A percentile compares a stretch with the other conserved stretches of the same genome.
Evolutionary conservation across 2,329 filamentous ascomycete genomes (phyloP).

Genomic region (Fusarium buxicola): DNA sequence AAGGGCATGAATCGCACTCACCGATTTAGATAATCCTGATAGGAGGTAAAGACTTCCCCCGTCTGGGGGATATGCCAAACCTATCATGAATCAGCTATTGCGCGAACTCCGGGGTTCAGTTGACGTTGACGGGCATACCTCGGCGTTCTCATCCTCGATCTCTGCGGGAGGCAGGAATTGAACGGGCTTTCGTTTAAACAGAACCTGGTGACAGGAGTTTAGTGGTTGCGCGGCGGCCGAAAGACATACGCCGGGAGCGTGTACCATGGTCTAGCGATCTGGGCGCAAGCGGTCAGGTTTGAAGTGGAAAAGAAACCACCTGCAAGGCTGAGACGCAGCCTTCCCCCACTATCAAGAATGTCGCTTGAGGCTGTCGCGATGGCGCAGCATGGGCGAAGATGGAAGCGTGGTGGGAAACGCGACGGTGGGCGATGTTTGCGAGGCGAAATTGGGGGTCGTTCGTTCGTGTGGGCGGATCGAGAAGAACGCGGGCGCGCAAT

Average conservation of each 20-base stretch:
- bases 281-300: constrained; percentile 32
- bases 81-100: constrained; percentile 59
- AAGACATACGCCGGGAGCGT: constrained; percentile 1
- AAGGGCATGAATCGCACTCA: constrained; percentile 57
- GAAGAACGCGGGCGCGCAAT: constrained; percentile 39
- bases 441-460: constrained; percentile 28
- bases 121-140: constrained; percentile 67
- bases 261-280: constrained; percentile 41
- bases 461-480: constrained; percentile 30
- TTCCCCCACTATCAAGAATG: constrained; percentile 46
- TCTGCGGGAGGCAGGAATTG: constrained; percentile 78
- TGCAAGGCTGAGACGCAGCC: constrained; percentile 45
- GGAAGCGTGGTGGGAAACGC: constrained; percentile 19
- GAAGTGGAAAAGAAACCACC: constrained; percentile 31
- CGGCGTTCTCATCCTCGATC: constrained; percentile 82
- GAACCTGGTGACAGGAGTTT: constrained; percentile 69
- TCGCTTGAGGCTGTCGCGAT: constrained; percentile 20
- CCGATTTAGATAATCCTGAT: constrained; percentile 89
- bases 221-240: constrained; percentile 18
- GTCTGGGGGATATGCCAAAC: constrained; percentile 94
- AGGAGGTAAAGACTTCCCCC: constrained; percentile 87
- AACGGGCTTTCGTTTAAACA: constrained; percentile 96
- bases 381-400: constrained; percentile 38
- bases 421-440: constrained; percentile 23
- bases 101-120: constrained; percentile 15